These are phyloP conservation scores for Monosporozyma aerobia DNA, from an alignment of 805 yeast genomes.

Conservation along the genomic window DNA sequence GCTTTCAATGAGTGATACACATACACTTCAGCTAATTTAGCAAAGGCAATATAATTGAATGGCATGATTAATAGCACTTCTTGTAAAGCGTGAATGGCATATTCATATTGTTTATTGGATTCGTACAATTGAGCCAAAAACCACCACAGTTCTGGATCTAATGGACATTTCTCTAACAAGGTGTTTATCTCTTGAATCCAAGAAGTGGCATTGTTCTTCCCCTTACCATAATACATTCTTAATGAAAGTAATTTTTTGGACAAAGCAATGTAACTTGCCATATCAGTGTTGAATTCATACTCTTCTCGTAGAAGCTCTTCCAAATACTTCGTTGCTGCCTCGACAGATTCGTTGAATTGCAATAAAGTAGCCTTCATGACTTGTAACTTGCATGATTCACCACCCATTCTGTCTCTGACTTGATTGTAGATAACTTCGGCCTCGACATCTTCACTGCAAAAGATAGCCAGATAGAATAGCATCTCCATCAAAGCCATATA, in stretches of 20 bases:
- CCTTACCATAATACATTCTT: constrained; percentile 4
- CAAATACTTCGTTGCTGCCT: constrained; percentile 36
- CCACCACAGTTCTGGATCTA: constrained; percentile 71
- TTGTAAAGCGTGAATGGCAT: constrained; percentile 56
- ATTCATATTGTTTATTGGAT: constrained; percentile 50
- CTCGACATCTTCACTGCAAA: constrained; percentile 55
- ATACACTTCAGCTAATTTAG: constrained; percentile 18
- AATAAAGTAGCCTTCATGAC: constrained; percentile 24
- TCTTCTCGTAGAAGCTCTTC: constrained; percentile 40
- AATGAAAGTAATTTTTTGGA: constrained; percentile 23
- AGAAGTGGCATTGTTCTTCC: constrained; percentile 4
- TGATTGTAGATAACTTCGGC: constrained; percentile 61
- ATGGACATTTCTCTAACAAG: constrained; percentile 38
- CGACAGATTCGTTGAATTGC: constrained; percentile 20
- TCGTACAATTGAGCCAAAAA: constrained; percentile 64
- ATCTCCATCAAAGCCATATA: constrained; percentile 56
- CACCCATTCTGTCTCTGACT: constrained; percentile 59
- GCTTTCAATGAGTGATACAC: constrained; percentile 16
- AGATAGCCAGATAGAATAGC: constrained; percentile 56
- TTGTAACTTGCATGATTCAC: constrained; percentile 28
- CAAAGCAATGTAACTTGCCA: constrained; percentile 22
- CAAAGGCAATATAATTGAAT: constrained; percentile 30
- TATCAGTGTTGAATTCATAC: constrained; percentile 41
- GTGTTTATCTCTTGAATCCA: constrained; percentile 12
- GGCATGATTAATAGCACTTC: constrained; percentile 67